phyloP scores from a whole-genome alignment of 2,329 filamentous ascomycete genomes.

The Parascedosporium putredinis region DNA sequence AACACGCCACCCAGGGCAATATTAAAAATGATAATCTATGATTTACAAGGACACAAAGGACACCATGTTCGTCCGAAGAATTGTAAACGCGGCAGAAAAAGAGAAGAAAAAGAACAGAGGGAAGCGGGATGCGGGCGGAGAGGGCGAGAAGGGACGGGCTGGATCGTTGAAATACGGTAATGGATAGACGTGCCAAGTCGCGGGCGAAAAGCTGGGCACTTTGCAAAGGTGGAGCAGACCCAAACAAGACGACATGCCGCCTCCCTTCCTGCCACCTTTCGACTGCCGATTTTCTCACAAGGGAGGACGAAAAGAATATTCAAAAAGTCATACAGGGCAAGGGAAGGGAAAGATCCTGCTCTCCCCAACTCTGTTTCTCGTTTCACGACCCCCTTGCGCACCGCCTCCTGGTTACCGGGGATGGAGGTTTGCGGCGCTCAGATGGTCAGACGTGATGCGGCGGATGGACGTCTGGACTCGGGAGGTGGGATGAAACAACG shows the following conservation, averaged over 20 bases:
- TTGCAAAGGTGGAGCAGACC: neutral
- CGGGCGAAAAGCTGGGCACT: neutral
- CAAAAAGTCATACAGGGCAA: too few species aligned
- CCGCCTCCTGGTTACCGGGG: neutral
- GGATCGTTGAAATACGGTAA: neutral
- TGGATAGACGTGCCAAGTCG: neutral
- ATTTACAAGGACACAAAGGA: neutral
- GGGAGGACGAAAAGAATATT: too few species aligned
- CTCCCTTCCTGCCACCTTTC: neutral
- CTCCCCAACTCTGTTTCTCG: neutral
- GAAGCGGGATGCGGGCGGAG: neutral
- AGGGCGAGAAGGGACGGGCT: neutral
- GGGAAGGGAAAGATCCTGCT: neutral
- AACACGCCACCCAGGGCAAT: neutral
- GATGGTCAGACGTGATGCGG: neutral
- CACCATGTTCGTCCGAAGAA: conserved; percentile 1
- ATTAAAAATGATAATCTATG: neutral
- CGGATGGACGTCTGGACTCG: neutral
- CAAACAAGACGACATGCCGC: neutral
- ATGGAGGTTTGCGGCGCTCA: neutral
- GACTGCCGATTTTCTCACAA: neutral
- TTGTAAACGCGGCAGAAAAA: neutral
- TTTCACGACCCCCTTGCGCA: neutral
- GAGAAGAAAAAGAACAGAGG: neutral
- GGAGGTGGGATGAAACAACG: conserved; percentile 4